Evolutionary conservation across 106 monocot species (phyloP).

Genomic region (Dioscorea zingiberensis): DNA sequence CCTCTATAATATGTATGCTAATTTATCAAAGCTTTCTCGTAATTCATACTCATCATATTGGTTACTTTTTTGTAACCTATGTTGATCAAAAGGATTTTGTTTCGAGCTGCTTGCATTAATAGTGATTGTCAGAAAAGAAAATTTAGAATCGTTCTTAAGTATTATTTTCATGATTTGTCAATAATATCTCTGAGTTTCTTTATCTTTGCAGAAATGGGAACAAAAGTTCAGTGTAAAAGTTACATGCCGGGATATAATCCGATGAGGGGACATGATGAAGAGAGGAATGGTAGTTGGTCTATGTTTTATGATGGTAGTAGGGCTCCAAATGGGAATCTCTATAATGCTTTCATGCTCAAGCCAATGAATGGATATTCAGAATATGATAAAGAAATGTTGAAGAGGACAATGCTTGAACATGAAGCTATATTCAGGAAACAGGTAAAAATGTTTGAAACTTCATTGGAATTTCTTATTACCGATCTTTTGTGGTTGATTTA

Average conservation of each 20-base stretch:
- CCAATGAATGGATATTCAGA: conserved; percentile 27
- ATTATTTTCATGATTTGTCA: no score
- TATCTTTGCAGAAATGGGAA: conserved; percentile 45
- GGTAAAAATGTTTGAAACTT: conserved; percentile 21
- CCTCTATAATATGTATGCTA: no score
- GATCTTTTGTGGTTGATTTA: no score
- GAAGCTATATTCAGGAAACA: conserved; percentile 84
- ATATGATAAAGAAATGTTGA: conserved; percentile 65
- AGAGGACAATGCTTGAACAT: conserved; percentile 80
- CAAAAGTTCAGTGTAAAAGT: conserved; percentile 45
- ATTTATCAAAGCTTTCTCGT: no score
- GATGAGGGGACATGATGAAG: conserved; percentile 45
- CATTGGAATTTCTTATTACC: no score
- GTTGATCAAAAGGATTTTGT: no score
- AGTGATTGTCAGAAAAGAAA: no score
- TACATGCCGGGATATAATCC: conserved; percentile 35
- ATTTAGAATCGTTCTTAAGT: no score
- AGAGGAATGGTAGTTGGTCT: conserved; percentile 33
- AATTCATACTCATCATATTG: no score
- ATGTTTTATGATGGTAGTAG: conserved; percentile 26
- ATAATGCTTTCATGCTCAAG: conserved; percentile 14
- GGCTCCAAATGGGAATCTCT: conserved; percentile 11
- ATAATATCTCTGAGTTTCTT: neutral
- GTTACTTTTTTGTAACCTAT: no score
- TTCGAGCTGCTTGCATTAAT: no score